A percentile compares a stretch with the other conserved stretches of the same genome.
These are phyloP conservation scores for Salix arbutifolia DNA, from an alignment of 345 rosid genomes.

Conservation along the genomic window DNA sequence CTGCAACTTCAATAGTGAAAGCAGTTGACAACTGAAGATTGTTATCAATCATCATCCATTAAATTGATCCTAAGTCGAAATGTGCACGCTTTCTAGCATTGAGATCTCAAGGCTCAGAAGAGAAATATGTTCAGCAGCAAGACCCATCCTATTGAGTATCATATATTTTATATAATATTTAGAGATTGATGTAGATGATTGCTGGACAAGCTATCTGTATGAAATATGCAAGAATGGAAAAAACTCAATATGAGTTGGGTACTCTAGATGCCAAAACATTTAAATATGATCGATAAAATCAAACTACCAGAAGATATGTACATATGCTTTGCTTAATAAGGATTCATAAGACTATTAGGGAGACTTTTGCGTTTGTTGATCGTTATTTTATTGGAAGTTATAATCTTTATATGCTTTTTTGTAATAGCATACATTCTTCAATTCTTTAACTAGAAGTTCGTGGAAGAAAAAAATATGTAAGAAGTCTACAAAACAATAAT, in stretches of 20 bases:
- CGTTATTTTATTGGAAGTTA: background rate
- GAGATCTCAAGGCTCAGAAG: slow-evolving; percentile 16
- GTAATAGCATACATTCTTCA: background rate
- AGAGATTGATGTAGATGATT: slow-evolving; percentile 14
- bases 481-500: background rate
- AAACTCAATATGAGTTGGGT: background rate
- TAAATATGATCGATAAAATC: background rate
- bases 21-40: background rate
- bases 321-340: background rate
- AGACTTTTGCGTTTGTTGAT: background rate
- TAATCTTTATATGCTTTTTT: background rate
- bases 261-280: background rate
- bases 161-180: slow-evolving; percentile 20
- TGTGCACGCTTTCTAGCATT: slow-evolving; percentile 7
- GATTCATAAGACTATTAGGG: background rate
- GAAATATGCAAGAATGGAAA: slow-evolving; percentile 8
- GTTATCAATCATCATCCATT: slow-evolving; percentile 4
- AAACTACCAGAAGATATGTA: background rate
- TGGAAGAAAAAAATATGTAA: background rate
- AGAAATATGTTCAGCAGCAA: slow-evolving; percentile 12
- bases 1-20: slow-evolving; percentile 30
- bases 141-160: slow-evolving; percentile 18
- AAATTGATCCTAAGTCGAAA: slow-evolving; percentile 8
- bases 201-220: background rate
- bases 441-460: background rate